Evolutionary conservation across 208 protist species (phyloP).

Genomic region (Leishmania amazonensis): DNA sequence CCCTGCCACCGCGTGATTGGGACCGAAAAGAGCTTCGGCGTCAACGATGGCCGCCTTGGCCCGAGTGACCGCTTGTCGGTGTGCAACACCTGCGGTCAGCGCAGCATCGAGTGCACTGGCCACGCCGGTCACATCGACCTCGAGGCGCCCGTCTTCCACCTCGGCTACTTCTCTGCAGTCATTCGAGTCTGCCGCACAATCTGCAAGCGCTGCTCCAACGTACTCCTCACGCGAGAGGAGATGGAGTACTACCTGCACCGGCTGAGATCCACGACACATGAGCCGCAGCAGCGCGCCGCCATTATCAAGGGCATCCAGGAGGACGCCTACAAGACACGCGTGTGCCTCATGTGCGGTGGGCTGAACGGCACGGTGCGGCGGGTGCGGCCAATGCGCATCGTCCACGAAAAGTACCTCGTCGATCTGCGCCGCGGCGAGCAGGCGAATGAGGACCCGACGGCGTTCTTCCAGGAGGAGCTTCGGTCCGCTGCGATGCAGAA

Average conservation of each 20-base stretch:
- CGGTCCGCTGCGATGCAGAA: constrained; percentile 59
- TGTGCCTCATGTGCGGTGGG: constrained; percentile 94
- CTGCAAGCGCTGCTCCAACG: constrained; percentile 96
- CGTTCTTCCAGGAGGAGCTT: constrained; percentile 47
- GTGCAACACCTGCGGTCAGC: constrained; percentile 95
- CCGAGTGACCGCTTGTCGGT: constrained; percentile 75
- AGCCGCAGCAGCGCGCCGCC: constrained; percentile 68
- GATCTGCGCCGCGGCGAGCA: constrained; percentile 70
- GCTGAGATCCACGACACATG: constrained; percentile 40
- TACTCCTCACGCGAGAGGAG: constrained; percentile 90
- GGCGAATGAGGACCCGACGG: constrained; percentile 43
- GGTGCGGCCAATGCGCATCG: constrained; percentile 77
- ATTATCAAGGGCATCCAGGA: constrained; percentile 81
- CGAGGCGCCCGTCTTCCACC: constrained; percentile 98
- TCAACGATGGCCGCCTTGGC: constrained; percentile 93
- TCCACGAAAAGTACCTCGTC: constrained; percentile 86
- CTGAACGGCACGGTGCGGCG: constrained; percentile 93
- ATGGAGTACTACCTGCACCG: constrained; percentile 69
- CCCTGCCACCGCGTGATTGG: constrained; percentile 78
- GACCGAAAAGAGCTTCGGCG: constrained; percentile 68
- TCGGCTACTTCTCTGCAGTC: constrained; percentile 96
- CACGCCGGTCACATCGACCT: constrained; percentile 99
- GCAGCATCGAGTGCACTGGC: constrained; percentile 95
- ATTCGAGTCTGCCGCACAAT: constrained; percentile 96
- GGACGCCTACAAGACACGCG: constrained; percentile 89